Evolutionary conservation across 2,329 filamentous ascomycete species (phyloP).

Genomic region (Alternaria rosae): DNA sequence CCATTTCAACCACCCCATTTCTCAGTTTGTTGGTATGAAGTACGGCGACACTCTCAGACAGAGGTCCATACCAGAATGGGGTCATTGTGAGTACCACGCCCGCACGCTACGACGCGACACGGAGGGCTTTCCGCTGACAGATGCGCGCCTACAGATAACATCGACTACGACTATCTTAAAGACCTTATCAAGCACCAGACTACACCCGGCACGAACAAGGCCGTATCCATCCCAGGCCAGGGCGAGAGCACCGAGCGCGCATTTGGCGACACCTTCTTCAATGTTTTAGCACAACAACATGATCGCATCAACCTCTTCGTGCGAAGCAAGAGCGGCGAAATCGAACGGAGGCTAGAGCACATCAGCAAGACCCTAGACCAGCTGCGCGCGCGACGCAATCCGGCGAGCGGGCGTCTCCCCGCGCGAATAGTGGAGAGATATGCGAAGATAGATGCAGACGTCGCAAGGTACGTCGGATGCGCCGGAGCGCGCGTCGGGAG

Average conservation of each 20-base stretch:
- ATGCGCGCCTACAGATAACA: slow-evolving; percentile 67
- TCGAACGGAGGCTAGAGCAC: slow-evolving; percentile 67
- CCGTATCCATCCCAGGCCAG: slow-evolving; percentile 78
- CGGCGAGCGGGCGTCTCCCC: slow-evolving; percentile 42
- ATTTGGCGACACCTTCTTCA: slow-evolving; percentile 76
- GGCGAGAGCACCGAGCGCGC: slow-evolving; percentile 61
- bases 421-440: slow-evolving; percentile 59
- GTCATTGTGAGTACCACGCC: slow-evolving; percentile 64
- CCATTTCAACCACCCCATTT: slow-evolving; percentile 1
- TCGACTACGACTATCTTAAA: slow-evolving; percentile 89
- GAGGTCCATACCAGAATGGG: slow-evolving; percentile 84
- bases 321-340: slow-evolving; percentile 79
- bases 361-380: slow-evolving; percentile 51
- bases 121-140: slow-evolving; percentile 20
- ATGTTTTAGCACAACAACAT: slow-evolving; percentile 76
- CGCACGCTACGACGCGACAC: background rate
- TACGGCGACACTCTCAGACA: slow-evolving; percentile 77
- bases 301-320: slow-evolving; percentile 81
- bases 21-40: slow-evolving; percentile 64
- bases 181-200: slow-evolving; percentile 83
- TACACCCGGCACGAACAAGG: slow-evolving; percentile 71
- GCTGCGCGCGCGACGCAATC: slow-evolving; percentile 33
- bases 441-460: slow-evolving; percentile 59
- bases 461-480: slow-evolving; percentile 49
- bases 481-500: background rate